These are phyloP conservation scores for Pleurotus platypus DNA, from an alignment of 768 basidiomycete genomes.

Conservation along the genomic window DNA sequence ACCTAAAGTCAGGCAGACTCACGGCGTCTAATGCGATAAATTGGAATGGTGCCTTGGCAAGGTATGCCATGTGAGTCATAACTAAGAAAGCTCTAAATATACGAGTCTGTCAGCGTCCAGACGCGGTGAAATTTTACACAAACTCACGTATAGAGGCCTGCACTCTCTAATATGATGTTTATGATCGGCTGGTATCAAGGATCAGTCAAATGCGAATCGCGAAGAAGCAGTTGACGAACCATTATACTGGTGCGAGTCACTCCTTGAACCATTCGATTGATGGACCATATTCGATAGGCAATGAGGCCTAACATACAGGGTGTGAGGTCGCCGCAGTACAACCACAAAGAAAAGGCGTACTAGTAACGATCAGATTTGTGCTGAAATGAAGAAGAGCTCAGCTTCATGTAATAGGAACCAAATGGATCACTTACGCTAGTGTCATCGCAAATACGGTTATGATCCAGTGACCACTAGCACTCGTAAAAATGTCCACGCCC, in stretches of 20 bases:
- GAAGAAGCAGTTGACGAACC: background rate
- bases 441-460: conserved; percentile 2
- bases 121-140: background rate
- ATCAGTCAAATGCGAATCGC: background rate
- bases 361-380: conserved; percentile 1
- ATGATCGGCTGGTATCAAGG: background rate
- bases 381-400: background rate
- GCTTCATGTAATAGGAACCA: background rate
- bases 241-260: conserved; percentile 1
- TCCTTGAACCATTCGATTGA: background rate
- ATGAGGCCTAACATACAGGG: background rate
- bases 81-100: background rate
- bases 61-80: conserved; percentile 5
- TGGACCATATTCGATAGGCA: conserved; percentile 5
- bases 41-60: conserved; percentile 1
- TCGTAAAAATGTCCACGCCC: background rate
- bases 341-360: background rate
- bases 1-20: background rate
- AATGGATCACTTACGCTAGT: background rate
- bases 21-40: conserved; percentile 1
- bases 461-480: conserved; percentile 4
- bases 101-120: background rate
- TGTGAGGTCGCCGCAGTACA: background rate
- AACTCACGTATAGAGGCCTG: conserved; percentile 3
- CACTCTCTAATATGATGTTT: conserved; percentile 3